These are phyloP conservation scores for Cercospora sp. DNA, from an alignment of 2,329 filamentous ascomycete genomes.

Conservation along the genomic window DNA sequence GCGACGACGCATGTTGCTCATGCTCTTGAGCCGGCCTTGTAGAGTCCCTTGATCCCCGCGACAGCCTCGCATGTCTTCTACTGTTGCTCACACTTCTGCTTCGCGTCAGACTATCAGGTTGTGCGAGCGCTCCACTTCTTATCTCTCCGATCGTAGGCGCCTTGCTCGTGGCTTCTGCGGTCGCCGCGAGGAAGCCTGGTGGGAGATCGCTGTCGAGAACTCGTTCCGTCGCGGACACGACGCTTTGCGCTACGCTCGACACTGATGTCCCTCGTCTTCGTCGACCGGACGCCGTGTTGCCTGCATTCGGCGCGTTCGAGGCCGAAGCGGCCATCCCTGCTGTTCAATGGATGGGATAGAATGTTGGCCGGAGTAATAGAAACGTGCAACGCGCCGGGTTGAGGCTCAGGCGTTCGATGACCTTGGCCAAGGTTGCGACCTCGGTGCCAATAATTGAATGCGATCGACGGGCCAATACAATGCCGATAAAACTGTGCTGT, in stretches of 20 bases:
- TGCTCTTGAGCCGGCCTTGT: background rate
- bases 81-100: constrained; percentile 24
- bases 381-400: background rate
- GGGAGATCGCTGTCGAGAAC: constrained; percentile 26
- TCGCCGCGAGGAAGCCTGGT: constrained; percentile 42
- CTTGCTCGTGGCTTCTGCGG: constrained; percentile 43
- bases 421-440: background rate
- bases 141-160: constrained; percentile 49
- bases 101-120: constrained; percentile 9
- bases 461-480: background rate
- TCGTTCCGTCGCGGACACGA: constrained; percentile 19
- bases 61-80: constrained; percentile 18
- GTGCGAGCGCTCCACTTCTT: constrained; percentile 35
- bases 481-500: background rate
- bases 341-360: background rate
- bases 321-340: background rate
- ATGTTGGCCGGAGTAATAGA: background rate
- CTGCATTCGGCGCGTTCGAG: background rate
- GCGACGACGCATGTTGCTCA: background rate
- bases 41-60: constrained; percentile 17
- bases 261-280: constrained; percentile 20
- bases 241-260: constrained; percentile 23
- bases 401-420: background rate
- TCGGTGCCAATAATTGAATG: background rate
- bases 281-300: constrained; percentile 10